These are phyloP conservation scores for Paratinospora sagittata DNA, from an alignment of 164 flowering plant species.

Conservation along the genomic window DNA sequence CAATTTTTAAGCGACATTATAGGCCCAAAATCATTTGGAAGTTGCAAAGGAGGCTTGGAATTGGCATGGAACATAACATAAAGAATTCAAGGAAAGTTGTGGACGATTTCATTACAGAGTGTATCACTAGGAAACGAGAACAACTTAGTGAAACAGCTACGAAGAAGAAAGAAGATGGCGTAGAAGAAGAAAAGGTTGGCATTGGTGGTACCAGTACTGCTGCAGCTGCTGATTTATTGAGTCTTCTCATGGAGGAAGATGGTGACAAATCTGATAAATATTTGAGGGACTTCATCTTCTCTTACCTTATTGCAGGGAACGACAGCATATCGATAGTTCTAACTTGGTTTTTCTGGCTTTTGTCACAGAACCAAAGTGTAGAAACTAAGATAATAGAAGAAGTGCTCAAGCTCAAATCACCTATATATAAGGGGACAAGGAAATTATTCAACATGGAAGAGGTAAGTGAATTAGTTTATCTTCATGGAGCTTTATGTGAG, in stretches of 20 bases:
- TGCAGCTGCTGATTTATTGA: background rate
- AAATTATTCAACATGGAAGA: background rate
- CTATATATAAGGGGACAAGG: background rate
- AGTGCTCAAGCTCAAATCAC: background rate
- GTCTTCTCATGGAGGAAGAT: background rate
- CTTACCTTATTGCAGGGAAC: background rate
- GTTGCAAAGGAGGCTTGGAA: background rate
- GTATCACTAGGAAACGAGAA: background rate
- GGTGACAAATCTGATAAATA: background rate
- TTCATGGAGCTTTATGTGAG: conserved; percentile 3
- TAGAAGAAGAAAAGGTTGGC: background rate
- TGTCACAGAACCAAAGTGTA: background rate
- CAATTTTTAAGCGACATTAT: background rate
- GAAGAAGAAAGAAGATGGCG: background rate
- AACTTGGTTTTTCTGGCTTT: background rate
- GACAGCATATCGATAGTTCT: background rate
- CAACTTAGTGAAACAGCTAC: background rate
- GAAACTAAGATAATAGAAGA: background rate
- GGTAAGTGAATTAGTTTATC: background rate
- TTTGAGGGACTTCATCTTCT: background rate
- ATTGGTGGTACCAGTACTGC: background rate
- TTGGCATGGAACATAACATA: background rate
- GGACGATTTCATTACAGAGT: background rate
- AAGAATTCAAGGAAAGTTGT: background rate
- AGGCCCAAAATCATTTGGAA: background rate